Percentiles rank a stretch among this genome's conserved stretches.
These are phyloP conservation scores for Coprinopsis sp. DNA, from an alignment of 768 basidiomycete genomes.

Conservation along the genomic window DNA sequence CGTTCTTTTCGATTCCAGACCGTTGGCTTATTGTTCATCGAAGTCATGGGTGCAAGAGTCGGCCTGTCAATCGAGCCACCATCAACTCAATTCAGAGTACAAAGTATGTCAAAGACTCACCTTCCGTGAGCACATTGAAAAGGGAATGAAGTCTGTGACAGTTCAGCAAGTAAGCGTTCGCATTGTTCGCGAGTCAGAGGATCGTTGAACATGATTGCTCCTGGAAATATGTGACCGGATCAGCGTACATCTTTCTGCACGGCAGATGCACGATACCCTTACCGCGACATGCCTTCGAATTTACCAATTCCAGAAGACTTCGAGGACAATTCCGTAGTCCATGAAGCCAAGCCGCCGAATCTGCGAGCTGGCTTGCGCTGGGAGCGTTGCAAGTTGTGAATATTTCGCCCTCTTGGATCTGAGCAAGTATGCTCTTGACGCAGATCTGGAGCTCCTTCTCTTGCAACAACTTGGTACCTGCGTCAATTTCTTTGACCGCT, in stretches of 20 bases:
- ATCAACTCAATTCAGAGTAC: constrained; percentile 1
- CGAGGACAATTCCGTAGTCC: constrained; percentile 81
- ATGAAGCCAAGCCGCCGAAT: constrained; percentile 53
- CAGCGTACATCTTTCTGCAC: not conserved
- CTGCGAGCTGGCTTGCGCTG: constrained; percentile 16
- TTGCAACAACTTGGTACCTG: constrained; percentile 46
- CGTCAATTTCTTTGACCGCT: constrained; percentile 12
- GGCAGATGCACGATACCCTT: constrained; percentile 18
- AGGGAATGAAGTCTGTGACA: constrained; percentile 74
- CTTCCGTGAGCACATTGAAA: constrained; percentile 98
- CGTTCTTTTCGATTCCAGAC: constrained; percentile 1
- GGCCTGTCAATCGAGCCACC: constrained; percentile 25
- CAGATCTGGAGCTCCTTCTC: constrained; percentile 73
- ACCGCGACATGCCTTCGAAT: constrained; percentile 97
- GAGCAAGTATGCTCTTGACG: constrained; percentile 66
- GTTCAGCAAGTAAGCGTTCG: constrained; percentile 55
- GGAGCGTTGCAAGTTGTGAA: constrained; percentile 15
- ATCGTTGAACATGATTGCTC: constrained; percentile 98
- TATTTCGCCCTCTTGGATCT: constrained; percentile 46
- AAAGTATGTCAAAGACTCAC: constrained; percentile 31
- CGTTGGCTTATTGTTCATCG: constrained; percentile 2
- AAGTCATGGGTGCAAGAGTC: constrained; percentile 35
- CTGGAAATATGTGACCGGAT: constrained; percentile 41
- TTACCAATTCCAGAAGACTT: constrained; percentile 76
- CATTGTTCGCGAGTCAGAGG: constrained; percentile 64